Conservation (phyloP, 441 rosid genomes). For the Theobroma grandiflorum region DNA sequence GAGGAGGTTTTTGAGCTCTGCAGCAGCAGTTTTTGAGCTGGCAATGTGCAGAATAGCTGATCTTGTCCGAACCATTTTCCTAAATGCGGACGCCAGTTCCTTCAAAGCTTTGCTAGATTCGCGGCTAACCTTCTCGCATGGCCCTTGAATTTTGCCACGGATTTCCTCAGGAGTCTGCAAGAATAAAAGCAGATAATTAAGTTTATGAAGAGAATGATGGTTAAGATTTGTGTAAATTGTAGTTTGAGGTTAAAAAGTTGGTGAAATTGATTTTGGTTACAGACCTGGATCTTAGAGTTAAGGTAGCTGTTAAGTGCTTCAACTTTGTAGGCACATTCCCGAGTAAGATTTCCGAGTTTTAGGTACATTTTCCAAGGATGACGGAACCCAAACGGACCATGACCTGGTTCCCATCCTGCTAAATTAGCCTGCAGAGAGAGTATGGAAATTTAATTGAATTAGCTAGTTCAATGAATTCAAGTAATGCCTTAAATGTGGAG, state of each 20-base stretch:
- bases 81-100: slow-evolving; percentile 26
- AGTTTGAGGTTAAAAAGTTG: background rate
- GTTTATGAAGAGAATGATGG: background rate
- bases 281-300: slow-evolving; percentile 25
- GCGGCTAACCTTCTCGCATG: slow-evolving; percentile 20
- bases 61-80: slow-evolving; percentile 24
- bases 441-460: background rate
- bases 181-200: background rate
- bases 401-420: slow-evolving; percentile 43
- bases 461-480: too few relatives aligned
- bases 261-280: background rate
- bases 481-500: too few relatives aligned
- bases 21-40: slow-evolving; percentile 18
- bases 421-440: slow-evolving; percentile 29
- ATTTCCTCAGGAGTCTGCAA: slow-evolving; percentile 18
- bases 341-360: slow-evolving; percentile 26
- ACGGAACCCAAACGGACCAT: slow-evolving; percentile 29
- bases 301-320: slow-evolving; percentile 30
- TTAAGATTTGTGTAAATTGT: background rate
- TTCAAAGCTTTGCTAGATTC: slow-evolving; percentile 33
- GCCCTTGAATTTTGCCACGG: slow-evolving; percentile 19
- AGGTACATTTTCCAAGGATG: slow-evolving; percentile 42
- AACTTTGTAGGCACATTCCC: slow-evolving; percentile 36
- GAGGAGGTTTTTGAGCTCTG: slow-evolving; percentile 23
- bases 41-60: background rate